Evolutionary conservation across 108 stramenopile species (phyloP), one percentile per base, ranked within the genome.

Genomic region (Chaetoceros muelleri): DNA sequence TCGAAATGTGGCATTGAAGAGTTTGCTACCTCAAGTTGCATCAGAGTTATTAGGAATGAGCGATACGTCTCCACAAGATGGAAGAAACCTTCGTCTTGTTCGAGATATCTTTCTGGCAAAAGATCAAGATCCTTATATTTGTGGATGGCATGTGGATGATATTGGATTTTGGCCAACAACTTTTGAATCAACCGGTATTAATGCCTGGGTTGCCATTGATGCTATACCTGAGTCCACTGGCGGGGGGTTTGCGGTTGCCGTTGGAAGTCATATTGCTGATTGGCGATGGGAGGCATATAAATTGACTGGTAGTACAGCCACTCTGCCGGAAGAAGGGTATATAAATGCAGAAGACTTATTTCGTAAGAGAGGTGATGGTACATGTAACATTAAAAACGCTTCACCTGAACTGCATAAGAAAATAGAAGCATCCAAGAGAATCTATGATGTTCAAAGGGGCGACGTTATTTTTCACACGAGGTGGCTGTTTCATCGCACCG

Each of bases 131-230:
- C 57, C 67, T 20, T 89, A 78, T 53, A 67, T 80, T 20, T 88
- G 86, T 65, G 86, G 86, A 5, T 88, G 81, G 80, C 86, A 88
- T 61, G 82, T 84, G 3, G 86, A 88, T 52, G 86, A 88, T 55
- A 62, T 71, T 49, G 83, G 87, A 55, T 89, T 89, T 63, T 89
- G 87, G 87, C 87, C 87, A 23, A 78, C 82, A n/a, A 62, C 58
- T 13, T 71, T 74, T 3, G 71, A 75, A 28, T 52, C 71, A 24
- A 61, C 67, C 20, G 87, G 87, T 2, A 70, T 90, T 30, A 90
- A 90, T 72, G 83, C 82, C 10, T 90, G 87, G 87, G 62, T 90
- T 62, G 81, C 82, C 1, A 46, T 90, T 31, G 84, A 90, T 67
- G 75, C 82, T 53, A 82, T 90, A 76, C 84, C 82, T 1, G 25